Evolutionary conservation across 2,329 filamentous ascomycete species (phyloP).

Genomic region (Xylaria sp.): DNA sequence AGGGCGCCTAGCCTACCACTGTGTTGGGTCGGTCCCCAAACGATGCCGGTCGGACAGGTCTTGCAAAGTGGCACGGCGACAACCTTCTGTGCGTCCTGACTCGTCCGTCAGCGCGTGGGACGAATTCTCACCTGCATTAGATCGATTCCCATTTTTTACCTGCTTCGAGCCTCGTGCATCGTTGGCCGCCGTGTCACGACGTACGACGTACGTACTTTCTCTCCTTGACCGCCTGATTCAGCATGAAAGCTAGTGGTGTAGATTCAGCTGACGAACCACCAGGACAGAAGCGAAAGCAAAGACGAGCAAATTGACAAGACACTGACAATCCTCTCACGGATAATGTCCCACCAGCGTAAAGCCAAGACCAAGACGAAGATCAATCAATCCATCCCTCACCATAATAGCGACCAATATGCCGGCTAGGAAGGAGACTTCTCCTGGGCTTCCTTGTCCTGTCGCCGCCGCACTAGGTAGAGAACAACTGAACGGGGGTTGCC

Average conservation of each 20-base stretch:
- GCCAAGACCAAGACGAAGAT: not conserved
- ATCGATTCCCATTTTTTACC: not conserved
- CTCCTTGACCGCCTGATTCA: slow-evolving; percentile 15
- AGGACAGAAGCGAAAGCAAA: not conserved
- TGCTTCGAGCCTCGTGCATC: slow-evolving; percentile 23
- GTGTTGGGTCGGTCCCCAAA: slow-evolving; percentile 23
- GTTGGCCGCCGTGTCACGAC: not conserved
- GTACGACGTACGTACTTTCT: not conserved
- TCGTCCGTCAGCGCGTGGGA: slow-evolving; percentile 8
- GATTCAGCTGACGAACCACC: too few relatives aligned
- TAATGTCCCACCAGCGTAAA: too few relatives aligned
- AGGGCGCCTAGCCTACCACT: slow-evolving; percentile 20
- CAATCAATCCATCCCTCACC: not conserved
- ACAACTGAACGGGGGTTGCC: not conserved
- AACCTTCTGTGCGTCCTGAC: slow-evolving; percentile 11
- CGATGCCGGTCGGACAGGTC: not conserved
- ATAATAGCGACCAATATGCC: not conserved
- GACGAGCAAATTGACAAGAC: not conserved
- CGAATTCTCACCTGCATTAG: slow-evolving; percentile 27
- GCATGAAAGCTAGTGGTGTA: not conserved
- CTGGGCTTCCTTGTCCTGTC: not conserved
- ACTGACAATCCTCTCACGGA: too few relatives aligned
- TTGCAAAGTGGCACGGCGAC: slow-evolving; percentile 7
- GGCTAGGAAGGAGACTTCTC: not conserved
- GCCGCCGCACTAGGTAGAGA: not conserved